These are phyloP conservation scores for Uronychia binucleata DNA, from an alignment of 73 alveolate species.

Conservation along the genomic window DNA sequence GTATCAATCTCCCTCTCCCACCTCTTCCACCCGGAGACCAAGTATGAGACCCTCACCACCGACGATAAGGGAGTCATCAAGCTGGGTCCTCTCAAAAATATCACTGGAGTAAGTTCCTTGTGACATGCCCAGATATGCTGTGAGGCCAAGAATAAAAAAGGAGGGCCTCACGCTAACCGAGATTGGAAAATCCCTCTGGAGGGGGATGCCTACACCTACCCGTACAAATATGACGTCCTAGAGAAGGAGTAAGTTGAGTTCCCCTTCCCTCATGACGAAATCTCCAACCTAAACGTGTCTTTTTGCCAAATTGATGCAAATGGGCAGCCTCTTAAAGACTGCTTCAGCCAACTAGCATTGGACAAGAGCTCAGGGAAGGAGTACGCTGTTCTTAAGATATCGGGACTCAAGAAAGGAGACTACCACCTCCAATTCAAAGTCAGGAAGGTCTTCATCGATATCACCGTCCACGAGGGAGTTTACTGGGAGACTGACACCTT, in stretches of 20 bases:
- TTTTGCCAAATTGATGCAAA: background rate
- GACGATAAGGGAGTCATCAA: slow-evolving; percentile 23
- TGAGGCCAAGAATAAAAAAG: background rate
- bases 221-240: slow-evolving; percentile 1
- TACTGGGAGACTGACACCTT: slow-evolving; percentile 32
- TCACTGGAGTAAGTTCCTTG: background rate
- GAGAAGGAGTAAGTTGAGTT: slow-evolving; percentile 25
- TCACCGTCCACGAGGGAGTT: slow-evolving; percentile 14
- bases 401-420: background rate
- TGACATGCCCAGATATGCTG: background rate
- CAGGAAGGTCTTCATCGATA: background rate
- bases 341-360: background rate
- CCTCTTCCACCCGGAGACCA: background rate
- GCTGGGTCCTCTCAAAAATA: slow-evolving; percentile 24
- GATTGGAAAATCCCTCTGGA: slow-evolving; percentile 6
- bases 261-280: slow-evolving; percentile 3
- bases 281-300: background rate
- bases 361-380: background rate
- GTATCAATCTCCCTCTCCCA: background rate
- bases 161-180: slow-evolving; percentile 1
- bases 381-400: background rate
- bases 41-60: slow-evolving; percentile 8
- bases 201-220: slow-evolving; percentile 4
- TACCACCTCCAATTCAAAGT: slow-evolving; percentile 1
- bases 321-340: background rate